Conservation (phyloP, 495 filamentous ascomycete species). For the Cudoniella acicularis region DNA sequence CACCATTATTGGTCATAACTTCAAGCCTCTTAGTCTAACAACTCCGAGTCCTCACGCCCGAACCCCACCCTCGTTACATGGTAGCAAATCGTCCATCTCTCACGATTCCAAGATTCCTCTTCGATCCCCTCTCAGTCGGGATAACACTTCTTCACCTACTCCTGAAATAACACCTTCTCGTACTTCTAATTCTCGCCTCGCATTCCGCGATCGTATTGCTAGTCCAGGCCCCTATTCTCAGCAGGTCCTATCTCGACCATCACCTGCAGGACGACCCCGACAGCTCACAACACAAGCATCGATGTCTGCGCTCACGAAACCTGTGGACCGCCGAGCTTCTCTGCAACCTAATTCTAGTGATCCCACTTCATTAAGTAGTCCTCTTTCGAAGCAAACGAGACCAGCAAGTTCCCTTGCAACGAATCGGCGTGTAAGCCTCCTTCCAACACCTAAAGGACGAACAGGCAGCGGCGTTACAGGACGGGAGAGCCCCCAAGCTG, state of each 20-base stretch:
- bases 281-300: conserved; percentile 27
- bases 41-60: conserved; percentile 63
- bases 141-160: conserved; percentile 34
- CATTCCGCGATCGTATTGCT: conserved; percentile 47
- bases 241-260: conserved; percentile 27
- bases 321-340: conserved; percentile 40
- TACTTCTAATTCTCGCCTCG: conserved; percentile 33
- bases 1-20: conserved; percentile 64
- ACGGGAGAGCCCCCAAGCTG: conserved; percentile 24
- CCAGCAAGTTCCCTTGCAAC: conserved; percentile 45
- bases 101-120: conserved; percentile 38
- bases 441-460: conserved; percentile 42
- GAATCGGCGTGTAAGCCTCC: conserved; percentile 43
- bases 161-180: conserved; percentile 32
- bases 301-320: conserved; percentile 30
- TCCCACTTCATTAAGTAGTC: conserved; percentile 20
- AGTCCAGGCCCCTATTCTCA: conserved; percentile 36
- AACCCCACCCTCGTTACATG: conserved; percentile 17
- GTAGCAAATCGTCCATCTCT: conserved; percentile 35
- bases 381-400: conserved; percentile 28
- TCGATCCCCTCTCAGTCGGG: conserved; percentile 41
- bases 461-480: conserved; percentile 23
- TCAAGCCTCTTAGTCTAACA: conserved; percentile 55
- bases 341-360: conserved; percentile 32
- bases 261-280: conserved; percentile 20